Percentiles rank a stretch among this genome's conserved stretches.
Conservation (phyloP, 1,284 basidiomycete species). For the Puccinia novopanici region DNA sequence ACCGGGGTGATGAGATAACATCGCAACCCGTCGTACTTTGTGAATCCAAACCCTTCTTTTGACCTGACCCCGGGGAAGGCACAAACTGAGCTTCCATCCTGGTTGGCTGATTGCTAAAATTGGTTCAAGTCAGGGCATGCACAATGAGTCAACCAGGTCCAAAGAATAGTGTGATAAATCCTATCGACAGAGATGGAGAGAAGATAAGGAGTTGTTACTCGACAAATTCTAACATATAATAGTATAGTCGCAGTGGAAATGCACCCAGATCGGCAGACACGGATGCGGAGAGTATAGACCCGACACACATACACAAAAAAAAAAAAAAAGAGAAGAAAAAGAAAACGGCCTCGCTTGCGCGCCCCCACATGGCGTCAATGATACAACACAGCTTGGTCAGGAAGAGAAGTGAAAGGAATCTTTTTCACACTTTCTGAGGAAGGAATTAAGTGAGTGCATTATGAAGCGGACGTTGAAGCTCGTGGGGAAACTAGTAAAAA, state of each 20-base stretch:
- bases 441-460: conserved; percentile 28
- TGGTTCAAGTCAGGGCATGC: no score
- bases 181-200: not conserved
- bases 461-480: conserved; percentile 5
- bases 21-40: no score
- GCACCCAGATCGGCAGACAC: not conserved
- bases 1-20: no score
- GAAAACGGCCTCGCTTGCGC: no score
- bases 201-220: not conserved
- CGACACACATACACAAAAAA: no score
- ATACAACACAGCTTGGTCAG: conserved; percentile 18
- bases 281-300: conserved; percentile 1
- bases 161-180: not conserved
- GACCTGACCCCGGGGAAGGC: no score
- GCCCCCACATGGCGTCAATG: not conserved
- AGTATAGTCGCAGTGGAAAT: not conserved
- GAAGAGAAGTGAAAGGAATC: not conserved
- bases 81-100: no score
- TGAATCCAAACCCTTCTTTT: no score
- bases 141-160: not conserved
- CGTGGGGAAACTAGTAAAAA: conserved; percentile 16
- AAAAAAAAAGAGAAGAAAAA: no score
- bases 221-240: not conserved
- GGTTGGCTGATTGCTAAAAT: no score
- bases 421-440: conserved; percentile 18